Evolutionary conservation across 2,329 filamentous ascomycete species (phyloP), one percentile per base, ranked within the genome.

Genomic region (Trichoderma endophyticum): DNA sequence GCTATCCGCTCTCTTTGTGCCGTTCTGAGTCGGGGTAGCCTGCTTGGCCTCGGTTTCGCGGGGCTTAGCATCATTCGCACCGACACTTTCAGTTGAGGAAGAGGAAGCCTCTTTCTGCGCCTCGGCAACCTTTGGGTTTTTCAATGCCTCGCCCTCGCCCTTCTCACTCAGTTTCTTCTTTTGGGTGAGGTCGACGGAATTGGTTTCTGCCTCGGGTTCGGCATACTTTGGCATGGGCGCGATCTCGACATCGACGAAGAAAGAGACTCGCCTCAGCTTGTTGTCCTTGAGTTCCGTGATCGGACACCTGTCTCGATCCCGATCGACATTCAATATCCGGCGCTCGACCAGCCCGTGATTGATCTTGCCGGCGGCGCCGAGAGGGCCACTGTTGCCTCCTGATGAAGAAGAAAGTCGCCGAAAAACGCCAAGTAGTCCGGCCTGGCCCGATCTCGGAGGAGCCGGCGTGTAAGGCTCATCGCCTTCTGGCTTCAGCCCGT

Each of bases 171-270:
- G 82, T 77, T 88, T 91, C 72, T 88, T 89, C 78, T 91, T 93
- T 26, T 88, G 84, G 2, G 82, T 80, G 71, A 82, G 82, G 71
- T 88, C 87, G 57, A 83, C 82, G n/a, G 81, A 78, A 70, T 82
- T 84, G 6, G 72, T 75, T 62, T 56, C 80, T 11, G 86, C 81
- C 7, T 87, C 87, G 18, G 85, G 85, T 3, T 96, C 93, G 15
- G 85, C 82, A 76, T 97, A 96, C 76, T 89, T 91, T 28, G 95
- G 93, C 78, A 93, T 90, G 0, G 94, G 93, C 3, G 95, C 95
- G 78, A 99, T 97, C 81, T 99, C 96, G 5, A 99, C 95, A 78
- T 99, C 96, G 3, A 99, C 96, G 76, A 93, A 97, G 78, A 99
- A 99, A 0, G 95, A 93, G 0, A 99, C 96, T 68, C 94, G 90